Percentiles rank a stretch among this genome's conserved stretches.
These are phyloP conservation scores for Paspalum vaginatum DNA, from an alignment of 176 grass and related monocot genomes.

Conservation along the genomic window DNA sequence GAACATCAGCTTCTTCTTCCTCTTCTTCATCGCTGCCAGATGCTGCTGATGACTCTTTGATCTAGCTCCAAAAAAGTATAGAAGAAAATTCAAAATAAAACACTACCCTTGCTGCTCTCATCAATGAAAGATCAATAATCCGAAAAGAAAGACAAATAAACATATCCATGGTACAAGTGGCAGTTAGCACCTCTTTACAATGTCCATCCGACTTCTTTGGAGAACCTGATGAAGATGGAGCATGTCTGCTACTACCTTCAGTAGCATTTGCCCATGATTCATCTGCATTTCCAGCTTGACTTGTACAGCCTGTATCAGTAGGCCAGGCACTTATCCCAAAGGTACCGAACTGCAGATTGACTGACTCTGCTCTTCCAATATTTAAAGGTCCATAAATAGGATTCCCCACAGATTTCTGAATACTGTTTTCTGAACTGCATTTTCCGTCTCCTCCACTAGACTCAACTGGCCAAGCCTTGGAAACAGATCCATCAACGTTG, in stretches of 20 bases:
- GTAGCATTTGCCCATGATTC: slow-evolving; percentile 55
- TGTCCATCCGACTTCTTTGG: slow-evolving; percentile 68
- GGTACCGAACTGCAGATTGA: slow-evolving; percentile 89
- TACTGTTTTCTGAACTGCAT: slow-evolving; percentile 43
- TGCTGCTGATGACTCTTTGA: slow-evolving; percentile 62
- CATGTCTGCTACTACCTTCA: slow-evolving; percentile 65
- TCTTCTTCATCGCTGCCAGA: slow-evolving; percentile 71
- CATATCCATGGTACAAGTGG: not conserved
- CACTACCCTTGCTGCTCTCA: not conserved
- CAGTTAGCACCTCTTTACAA: slow-evolving; percentile 68
- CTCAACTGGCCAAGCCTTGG: slow-evolving; percentile 84
- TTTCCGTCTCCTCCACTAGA: slow-evolving; percentile 44
- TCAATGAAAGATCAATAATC: not conserved
- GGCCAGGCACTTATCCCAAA: slow-evolving; percentile 96
- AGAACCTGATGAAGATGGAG: slow-evolving; percentile 60
- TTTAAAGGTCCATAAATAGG: slow-evolving; percentile 84
- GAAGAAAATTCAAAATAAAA: slow-evolving; percentile 29
- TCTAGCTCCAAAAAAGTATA: slow-evolving; percentile 34
- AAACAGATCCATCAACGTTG: slow-evolving; percentile 85
- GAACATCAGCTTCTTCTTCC: slow-evolving; percentile 62
- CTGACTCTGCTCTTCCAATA: slow-evolving; percentile 70
- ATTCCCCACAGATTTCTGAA: slow-evolving; percentile 54
- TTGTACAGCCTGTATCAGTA: slow-evolving; percentile 77
- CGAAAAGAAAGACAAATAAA: not conserved
- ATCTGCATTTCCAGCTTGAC: slow-evolving; percentile 62